Evolutionary conservation across 2,329 filamentous ascomycete species (phyloP), one percentile per base, ranked within the genome.

Genomic region (Colletotrichum cordylinicola): DNA sequence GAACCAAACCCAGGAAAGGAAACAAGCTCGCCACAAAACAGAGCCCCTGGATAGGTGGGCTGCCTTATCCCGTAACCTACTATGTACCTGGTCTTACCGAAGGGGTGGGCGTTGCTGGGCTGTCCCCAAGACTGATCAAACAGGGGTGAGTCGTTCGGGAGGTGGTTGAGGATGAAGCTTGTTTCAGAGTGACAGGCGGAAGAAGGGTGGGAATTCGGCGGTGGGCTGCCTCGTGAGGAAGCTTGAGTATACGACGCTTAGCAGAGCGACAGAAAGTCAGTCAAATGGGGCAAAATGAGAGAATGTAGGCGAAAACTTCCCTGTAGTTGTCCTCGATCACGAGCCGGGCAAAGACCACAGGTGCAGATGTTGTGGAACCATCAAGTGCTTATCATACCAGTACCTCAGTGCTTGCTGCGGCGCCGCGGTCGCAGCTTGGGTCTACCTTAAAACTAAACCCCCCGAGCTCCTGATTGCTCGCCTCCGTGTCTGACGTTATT

Each of bases 161-260:
- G 39, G 24, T 68, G 37, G 55, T 43, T 62, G 64, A 73, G 64
- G 69, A 35, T 75, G 69, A 73, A 65, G 70, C 70, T 75, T 55
- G 73, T 75, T 75, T 75, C 73, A 75, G 70, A 68, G 64, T 65
- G 55, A 73, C 56, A 61, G 73, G 55, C 56, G 58, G 37, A 35
- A 18, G 39, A 12, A 68, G 29, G 21, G 58, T 16, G 21, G 62
- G n/a, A 69, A 69, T 67, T 68, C n/a, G 35, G 52, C 27, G 33
- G 56, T 48, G 31, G 55, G 61, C 66, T 37, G 52, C 55, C 35
- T 43, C n/a, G 29, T 52, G 43, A 24, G 21, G 43, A 52, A 21
- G 43, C 43, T 52, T 52, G 43, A n/a, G 21, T 52, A 10, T n/a
- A 52, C 21, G 43, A 21, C 43, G 43, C 43, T 52, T 52, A 29